Evolutionary conservation across 805 yeast species (phyloP).

Genomic region (Grigorovia yakushimaensis): DNA sequence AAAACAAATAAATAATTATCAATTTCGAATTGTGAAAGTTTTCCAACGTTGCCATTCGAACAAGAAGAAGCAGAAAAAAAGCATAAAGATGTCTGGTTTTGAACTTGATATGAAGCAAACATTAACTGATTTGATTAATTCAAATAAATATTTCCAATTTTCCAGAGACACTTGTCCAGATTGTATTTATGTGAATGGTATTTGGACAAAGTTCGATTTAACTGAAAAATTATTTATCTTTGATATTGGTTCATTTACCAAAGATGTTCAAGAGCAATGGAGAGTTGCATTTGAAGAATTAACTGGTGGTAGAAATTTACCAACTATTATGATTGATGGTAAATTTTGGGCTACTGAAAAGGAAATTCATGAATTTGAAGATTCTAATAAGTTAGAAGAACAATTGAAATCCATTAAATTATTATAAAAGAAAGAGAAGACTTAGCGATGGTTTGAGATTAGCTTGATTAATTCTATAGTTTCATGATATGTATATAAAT

Average conservation of each 20-base stretch:
- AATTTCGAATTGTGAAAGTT: too few species aligned
- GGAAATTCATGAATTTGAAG: constrained; percentile 24
- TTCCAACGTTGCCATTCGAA: too few species aligned
- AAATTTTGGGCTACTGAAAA: constrained; percentile 27
- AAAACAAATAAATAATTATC: too few species aligned
- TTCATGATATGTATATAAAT: background rate
- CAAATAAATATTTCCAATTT: constrained; percentile 44
- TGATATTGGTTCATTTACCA: constrained; percentile 32
- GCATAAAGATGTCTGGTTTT: background rate
- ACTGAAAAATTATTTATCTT: constrained; percentile 41
- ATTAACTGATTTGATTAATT: constrained; percentile 32
- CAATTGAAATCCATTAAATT: constrained; percentile 25
- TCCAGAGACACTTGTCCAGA: constrained; percentile 77
- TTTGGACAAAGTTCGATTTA: constrained; percentile 47
- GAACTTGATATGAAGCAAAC: constrained; percentile 1
- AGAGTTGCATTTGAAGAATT: constrained; percentile 26
- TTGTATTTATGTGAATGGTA: constrained; percentile 50
- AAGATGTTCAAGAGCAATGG: constrained; percentile 23
- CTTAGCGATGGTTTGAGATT: too few species aligned
- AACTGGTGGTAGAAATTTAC: constrained; percentile 27
- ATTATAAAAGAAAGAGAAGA: constrained; percentile 5
- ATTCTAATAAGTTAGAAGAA: constrained; percentile 13
- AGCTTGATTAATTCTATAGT: background rate
- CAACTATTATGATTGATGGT: constrained; percentile 28
- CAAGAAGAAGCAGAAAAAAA: too few species aligned